A percentile compares a stretch with the other conserved stretches of the same genome.
Evolutionary conservation across 768 basidiomycete genomes (phyloP).

Genomic region (Podaxis carcinomalis): DNA sequence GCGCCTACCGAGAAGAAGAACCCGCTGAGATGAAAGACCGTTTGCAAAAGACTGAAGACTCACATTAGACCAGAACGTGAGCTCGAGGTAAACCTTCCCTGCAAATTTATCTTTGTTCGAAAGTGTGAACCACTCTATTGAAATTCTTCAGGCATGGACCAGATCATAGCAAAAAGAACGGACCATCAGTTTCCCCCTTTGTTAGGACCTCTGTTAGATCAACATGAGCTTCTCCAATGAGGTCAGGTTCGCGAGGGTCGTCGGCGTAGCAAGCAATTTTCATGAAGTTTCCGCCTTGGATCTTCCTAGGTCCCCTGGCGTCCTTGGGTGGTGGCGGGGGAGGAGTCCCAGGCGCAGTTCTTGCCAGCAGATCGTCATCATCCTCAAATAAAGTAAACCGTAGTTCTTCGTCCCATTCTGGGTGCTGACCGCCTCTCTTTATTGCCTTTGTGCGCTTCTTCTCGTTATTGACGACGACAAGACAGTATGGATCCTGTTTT

Average conservation of each 20-base stretch:
- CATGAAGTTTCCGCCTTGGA: conserved; percentile 75
- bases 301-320: conserved; percentile 37
- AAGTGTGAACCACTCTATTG: conserved; percentile 89
- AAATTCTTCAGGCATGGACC: neutral
- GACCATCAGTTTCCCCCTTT: conserved; percentile 96
- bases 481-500: conserved; percentile 97
- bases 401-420: conserved; percentile 98
- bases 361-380: conserved; percentile 45
- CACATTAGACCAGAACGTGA: conserved; percentile 97
- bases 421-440: conserved; percentile 96
- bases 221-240: conserved; percentile 89
- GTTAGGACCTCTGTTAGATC: conserved; percentile 88
- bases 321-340: conserved; percentile 72
- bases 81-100: conserved; percentile 92
- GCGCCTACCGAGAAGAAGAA: conserved; percentile 46
- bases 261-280: conserved; percentile 89
- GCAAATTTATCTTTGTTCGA: conserved; percentile 89
- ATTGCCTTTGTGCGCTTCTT: conserved; percentile 89
- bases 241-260: conserved; percentile 90
- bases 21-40: neutral
- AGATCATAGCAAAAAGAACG: conserved; percentile 21
- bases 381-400: conserved; percentile 89
- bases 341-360: conserved; percentile 42
- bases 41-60: conserved; percentile 23
- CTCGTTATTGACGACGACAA: conserved; percentile 73